Base-by-base conservation (phyloP, 2,329 filamentous ascomycete species). In the Botrytis aclada region DNA sequence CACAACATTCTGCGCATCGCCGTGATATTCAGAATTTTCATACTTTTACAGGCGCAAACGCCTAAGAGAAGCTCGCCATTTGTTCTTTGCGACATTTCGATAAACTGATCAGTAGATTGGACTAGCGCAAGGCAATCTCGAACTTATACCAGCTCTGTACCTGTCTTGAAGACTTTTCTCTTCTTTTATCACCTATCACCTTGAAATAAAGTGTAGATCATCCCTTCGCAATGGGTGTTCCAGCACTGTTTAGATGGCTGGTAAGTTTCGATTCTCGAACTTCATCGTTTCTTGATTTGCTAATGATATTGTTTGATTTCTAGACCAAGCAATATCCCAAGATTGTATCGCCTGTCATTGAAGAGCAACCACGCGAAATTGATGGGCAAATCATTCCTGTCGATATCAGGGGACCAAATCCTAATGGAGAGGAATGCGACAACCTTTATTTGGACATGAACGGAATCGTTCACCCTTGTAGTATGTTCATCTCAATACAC, bases 401-500 rank as follows among this genome's bases (percentile, higher is more conserved):
- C 74, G 94, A 99, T 81, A 90, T 89, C 18, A 94, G 92, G 10
- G 86, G 89, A 56, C 90, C 93, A 9, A 99, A 99, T 80, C 97
- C 97, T 4, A 99, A 99, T 83, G 94, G 94, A 81, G 95, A 98
- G 84, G 96, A 99, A 83, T 93, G 97, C 80, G 95, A 99, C 84
- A 99, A 99, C 80, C 86, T 99, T 9, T 99, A 99, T 81, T 89
- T 99, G 76, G 96, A 99, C 80, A 98, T 99, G 95, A 99, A 99
- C 83, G 97, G 96, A 81, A 99, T 99, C 77, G 96, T 99, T 54
- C 96, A 99, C 85, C 97, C 97, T 45, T 99, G 96, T 84, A 97
- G 70, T 72, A 72, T 60, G 70, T 72, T 37, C 39, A 37, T 43
- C 37, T 5, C 37, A 32, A 25, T 69, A 56, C n/a, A 20, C 41